phyloP scores from a whole-genome alignment of 352 stramenopile species.

The Aphanomyces invadans region DNA sequence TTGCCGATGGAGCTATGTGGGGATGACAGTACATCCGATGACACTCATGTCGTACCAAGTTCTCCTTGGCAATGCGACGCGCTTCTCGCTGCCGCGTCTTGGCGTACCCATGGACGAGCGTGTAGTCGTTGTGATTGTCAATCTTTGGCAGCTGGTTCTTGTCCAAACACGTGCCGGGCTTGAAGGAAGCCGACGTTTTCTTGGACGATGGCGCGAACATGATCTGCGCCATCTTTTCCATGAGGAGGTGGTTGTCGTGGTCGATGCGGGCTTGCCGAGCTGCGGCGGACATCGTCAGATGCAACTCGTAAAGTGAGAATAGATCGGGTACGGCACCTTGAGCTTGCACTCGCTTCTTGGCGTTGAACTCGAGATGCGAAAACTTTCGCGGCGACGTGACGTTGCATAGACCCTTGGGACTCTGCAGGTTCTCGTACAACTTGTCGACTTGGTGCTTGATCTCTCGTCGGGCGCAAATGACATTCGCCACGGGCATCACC shows the following conservation, averaged over 20 bases:
- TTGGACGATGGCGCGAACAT: not conserved
- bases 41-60: not conserved
- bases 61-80: constrained; percentile 19
- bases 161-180: constrained; percentile 14
- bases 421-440: constrained; percentile 8
- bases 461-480: constrained; percentile 15
- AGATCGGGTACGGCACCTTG: not conserved
- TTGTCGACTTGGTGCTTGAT: not conserved
- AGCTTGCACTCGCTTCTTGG: constrained; percentile 1
- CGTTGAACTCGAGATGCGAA: constrained; percentile 19
- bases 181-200: not conserved
- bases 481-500: constrained; percentile 10
- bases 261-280: not conserved
- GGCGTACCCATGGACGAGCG: constrained; percentile 4
- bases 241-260: constrained; percentile 15
- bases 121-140: constrained; percentile 24
- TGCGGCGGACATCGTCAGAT: not conserved
- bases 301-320: too few relatives aligned
- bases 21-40: not conserved
- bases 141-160: constrained; percentile 18
- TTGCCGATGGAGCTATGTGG: not conserved
- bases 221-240: constrained; percentile 22
- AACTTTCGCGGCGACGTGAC: constrained; percentile 1
- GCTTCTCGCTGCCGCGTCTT: not conserved
- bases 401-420: constrained; percentile 8